Conservation (phyloP, 2,329 filamentous ascomycete species). For the Mycocentrospora acerina region DNA sequence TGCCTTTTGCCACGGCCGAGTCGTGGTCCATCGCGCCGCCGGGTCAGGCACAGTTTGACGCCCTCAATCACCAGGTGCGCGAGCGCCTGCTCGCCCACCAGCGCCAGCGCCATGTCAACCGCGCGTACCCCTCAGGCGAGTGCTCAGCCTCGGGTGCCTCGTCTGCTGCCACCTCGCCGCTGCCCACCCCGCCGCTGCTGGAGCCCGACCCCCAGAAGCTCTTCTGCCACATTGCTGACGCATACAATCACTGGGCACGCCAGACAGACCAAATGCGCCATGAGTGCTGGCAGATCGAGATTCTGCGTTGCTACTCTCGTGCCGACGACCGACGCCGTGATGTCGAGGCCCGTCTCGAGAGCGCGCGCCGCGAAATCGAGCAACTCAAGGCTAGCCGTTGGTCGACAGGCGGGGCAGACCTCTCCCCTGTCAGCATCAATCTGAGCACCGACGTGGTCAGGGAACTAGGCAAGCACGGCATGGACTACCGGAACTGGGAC, state of each 20-base stretch:
- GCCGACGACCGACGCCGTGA: slow-evolving; percentile 42
- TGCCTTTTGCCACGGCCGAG: slow-evolving; percentile 72
- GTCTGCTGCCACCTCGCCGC: slow-evolving; percentile 34
- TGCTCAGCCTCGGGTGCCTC: slow-evolving; percentile 23
- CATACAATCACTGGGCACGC: slow-evolving; percentile 74
- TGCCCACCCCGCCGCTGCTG: slow-evolving; percentile 43
- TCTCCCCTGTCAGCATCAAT: slow-evolving; percentile 39
- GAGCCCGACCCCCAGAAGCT: slow-evolving; percentile 69
- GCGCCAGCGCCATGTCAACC: slow-evolving; percentile 38
- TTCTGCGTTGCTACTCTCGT: slow-evolving; percentile 48
- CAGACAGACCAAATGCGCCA: slow-evolving; percentile 54
- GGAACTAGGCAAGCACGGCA: slow-evolving; percentile 40
- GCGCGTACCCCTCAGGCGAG: slow-evolving; percentile 30
- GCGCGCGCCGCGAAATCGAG: slow-evolving; percentile 45
- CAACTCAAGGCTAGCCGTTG: slow-evolving; percentile 41
- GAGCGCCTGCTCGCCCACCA: slow-evolving; percentile 59
- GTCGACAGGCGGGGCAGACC: slow-evolving; percentile 26
- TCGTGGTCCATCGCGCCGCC: slow-evolving; percentile 84
- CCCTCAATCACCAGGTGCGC: slow-evolving; percentile 66
- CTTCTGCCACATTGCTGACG: slow-evolving; percentile 72
- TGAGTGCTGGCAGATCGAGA: slow-evolving; percentile 50
- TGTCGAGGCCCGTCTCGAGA: slow-evolving; percentile 41
- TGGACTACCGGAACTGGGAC: slow-evolving; percentile 44
- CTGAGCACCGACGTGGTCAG: slow-evolving; percentile 41
- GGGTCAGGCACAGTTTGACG: slow-evolving; percentile 70